Conservation (phyloP, 108 stramenopile genomes). For the Conticribra guillardii region DNA sequence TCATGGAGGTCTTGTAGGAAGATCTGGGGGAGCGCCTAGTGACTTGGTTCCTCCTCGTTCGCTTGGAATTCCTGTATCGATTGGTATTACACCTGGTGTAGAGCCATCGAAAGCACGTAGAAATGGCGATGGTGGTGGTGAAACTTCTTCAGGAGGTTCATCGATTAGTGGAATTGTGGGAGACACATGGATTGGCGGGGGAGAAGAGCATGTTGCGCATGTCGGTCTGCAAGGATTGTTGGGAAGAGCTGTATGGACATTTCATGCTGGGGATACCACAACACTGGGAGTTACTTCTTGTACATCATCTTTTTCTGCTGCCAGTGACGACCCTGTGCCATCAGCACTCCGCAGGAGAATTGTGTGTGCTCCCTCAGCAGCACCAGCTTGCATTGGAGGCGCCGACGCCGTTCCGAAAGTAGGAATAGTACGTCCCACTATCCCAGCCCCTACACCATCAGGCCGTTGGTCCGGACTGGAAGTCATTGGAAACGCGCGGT, state of each 20-base stretch:
- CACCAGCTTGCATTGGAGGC: conserved; percentile 60
- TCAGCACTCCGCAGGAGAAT: conserved; percentile 33
- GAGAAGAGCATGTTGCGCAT: conserved; percentile 37
- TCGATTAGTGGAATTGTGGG: too few relatives aligned
- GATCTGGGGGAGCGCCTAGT: conserved; percentile 5
- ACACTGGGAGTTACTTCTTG: neutral
- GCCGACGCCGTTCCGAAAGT: conserved; percentile 77
- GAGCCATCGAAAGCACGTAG: conserved; percentile 12
- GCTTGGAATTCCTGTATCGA: conserved; percentile 41
- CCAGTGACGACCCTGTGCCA: neutral
- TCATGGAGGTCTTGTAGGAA: conserved; percentile 18
- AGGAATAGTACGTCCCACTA: conserved; percentile 76
- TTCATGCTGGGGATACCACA: conserved; percentile 44
- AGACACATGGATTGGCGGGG: conserved; percentile 46
- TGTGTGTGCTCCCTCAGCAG: conserved; percentile 47
- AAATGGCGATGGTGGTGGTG: conserved; percentile 7
- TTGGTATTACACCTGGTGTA: conserved; percentile 48
- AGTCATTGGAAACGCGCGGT: conserved; percentile 48
- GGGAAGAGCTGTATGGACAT: conserved; percentile 31
- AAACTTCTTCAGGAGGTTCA: too few relatives aligned
- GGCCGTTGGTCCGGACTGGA: conserved; percentile 43
- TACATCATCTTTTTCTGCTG: conserved; percentile 6
- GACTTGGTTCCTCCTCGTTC: conserved; percentile 42
- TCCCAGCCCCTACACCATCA: conserved; percentile 39
- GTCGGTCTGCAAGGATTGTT: conserved; percentile 36